Evolutionary conservation across 208 protist genomes (phyloP).

Genomic region (Trypanosoma conorhini): DNA sequence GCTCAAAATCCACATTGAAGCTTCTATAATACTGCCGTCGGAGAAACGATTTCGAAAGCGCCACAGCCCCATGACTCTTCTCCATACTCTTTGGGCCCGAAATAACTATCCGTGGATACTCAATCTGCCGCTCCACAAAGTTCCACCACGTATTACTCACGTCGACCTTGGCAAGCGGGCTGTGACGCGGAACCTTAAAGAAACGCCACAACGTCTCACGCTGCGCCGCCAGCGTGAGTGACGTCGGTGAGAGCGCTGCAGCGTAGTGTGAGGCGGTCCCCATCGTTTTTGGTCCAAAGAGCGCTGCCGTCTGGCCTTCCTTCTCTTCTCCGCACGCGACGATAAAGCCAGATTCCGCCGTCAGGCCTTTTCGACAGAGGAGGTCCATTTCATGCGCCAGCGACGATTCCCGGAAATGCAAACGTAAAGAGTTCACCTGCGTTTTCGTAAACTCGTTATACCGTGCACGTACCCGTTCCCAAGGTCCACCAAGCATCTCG

Average conservation of each 20-base stretch:
- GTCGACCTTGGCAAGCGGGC: too few relatives aligned
- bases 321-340: neutral
- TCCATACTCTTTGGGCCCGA: conserved; percentile 37
- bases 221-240: neutral
- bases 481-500: conserved; percentile 49
- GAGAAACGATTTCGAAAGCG: conserved; percentile 32
- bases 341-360: neutral
- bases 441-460: conserved; percentile 59
- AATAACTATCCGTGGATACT: conserved; percentile 79
- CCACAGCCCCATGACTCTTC: conserved; percentile 39
- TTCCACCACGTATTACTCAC: neutral
- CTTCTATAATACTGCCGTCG: conserved; percentile 56
- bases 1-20: conserved; percentile 33
- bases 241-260: neutral
- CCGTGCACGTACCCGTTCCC: conserved; percentile 43
- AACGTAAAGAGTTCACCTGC: conserved; percentile 67
- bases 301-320: neutral
- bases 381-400: conserved; percentile 71
- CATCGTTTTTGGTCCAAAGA: neutral
- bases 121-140: conserved; percentile 32
- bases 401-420: conserved; percentile 58
- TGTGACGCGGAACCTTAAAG: conserved; percentile 22
- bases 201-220: conserved; percentile 22
- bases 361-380: conserved; percentile 40
- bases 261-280: neutral